These are phyloP conservation scores for Atkinsonella texensis DNA, from an alignment of 2,329 filamentous ascomycete genomes.

Conservation along the genomic window DNA sequence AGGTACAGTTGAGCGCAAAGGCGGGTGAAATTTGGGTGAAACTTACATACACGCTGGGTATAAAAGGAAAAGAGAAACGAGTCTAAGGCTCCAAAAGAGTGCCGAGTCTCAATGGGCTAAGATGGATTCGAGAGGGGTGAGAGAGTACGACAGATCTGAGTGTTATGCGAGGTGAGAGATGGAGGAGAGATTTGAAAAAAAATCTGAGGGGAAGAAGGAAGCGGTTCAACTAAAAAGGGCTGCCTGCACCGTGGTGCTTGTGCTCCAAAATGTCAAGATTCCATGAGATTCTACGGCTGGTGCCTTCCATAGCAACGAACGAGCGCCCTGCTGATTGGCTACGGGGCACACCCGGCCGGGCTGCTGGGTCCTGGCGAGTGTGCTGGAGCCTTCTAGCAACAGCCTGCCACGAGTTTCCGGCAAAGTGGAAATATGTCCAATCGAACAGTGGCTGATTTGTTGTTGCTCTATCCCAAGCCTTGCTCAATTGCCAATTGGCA, in stretches of 20 bases:
- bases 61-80: constrained; percentile 7
- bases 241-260: constrained; percentile 10
- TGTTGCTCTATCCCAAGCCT: not conserved
- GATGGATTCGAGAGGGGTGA: constrained; percentile 3
- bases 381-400: constrained; percentile 17
- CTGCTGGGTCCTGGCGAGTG: constrained; percentile 4
- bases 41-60: constrained; percentile 14
- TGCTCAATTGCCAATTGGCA: not conserved
- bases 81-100: constrained; percentile 3
- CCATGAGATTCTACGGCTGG: constrained; percentile 33
- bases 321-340: constrained; percentile 15
- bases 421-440: not conserved
- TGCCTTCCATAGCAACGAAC: constrained; percentile 15
- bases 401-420: not conserved
- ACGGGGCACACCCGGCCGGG: constrained; percentile 1
- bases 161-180: constrained; percentile 12
- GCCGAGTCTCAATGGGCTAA: constrained; percentile 12
- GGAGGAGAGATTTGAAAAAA: constrained; percentile 11
- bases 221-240: constrained; percentile 23
- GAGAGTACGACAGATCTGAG: constrained; percentile 2
- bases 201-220: constrained; percentile 12
- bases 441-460: not conserved
- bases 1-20: not conserved
- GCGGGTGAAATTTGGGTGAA: not conserved
- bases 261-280: constrained; percentile 25